These are phyloP conservation scores for Monosporozyma aerobia DNA, from an alignment of 805 yeast genomes.

Conservation along the genomic window DNA sequence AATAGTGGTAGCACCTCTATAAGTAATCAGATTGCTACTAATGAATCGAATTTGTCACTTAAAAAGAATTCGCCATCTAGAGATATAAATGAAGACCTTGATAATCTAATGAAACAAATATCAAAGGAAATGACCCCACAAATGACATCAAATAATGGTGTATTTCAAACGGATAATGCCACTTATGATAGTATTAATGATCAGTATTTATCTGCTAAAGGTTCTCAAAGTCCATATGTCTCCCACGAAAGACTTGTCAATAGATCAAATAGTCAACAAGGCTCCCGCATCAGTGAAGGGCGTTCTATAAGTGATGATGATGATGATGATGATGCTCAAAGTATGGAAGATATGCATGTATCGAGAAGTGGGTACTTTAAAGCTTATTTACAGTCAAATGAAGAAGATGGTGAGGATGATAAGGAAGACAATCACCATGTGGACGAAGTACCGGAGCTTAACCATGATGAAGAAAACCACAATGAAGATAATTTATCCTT, in stretches of 20 bases:
- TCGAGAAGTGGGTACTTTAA: slow-evolving; percentile 20
- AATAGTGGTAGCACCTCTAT: background rate
- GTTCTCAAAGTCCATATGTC: slow-evolving; percentile 1
- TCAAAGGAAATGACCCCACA: slow-evolving; percentile 27
- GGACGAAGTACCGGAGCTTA: background rate
- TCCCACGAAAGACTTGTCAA: background rate
- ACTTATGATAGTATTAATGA: background rate
- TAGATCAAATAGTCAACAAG: background rate
- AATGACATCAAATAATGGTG: background rate
- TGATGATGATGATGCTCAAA: slow-evolving; percentile 2
- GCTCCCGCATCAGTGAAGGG: background rate
- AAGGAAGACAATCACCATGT: slow-evolving; percentile 1
- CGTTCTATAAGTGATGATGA: background rate
- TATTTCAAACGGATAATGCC: background rate
- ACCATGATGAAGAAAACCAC: background rate
- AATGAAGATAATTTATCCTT: slow-evolving; percentile 5
- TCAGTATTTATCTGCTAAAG: slow-evolving; percentile 1
- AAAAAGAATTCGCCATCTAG: slow-evolving; percentile 6
- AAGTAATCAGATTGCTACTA: background rate
- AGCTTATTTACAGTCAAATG: slow-evolving; percentile 4
- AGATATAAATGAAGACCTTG: slow-evolving; percentile 23
- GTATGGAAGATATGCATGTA: slow-evolving; percentile 14
- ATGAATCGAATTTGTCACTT: background rate
- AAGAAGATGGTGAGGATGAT: slow-evolving; percentile 1
- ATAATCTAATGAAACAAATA: slow-evolving; percentile 24